Evolutionary conservation across 805 yeast species (phyloP).

Genomic region (Zygoascus ofunaensis): DNA sequence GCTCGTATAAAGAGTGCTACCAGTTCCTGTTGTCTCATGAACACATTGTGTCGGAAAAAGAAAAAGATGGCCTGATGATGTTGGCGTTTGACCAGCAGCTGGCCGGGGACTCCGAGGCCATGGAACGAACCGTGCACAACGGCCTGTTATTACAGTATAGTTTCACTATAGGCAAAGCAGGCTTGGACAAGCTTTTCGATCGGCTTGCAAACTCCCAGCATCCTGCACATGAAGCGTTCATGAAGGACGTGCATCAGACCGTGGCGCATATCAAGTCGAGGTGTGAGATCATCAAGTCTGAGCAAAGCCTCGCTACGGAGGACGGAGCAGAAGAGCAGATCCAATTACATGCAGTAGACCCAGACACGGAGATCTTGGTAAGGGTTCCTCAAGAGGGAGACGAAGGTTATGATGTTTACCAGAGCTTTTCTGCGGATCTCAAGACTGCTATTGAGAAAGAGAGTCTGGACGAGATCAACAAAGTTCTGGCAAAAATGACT

Average conservation of each 20-base stretch:
- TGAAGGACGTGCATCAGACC: constrained; percentile 66
- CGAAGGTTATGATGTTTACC: constrained; percentile 39
- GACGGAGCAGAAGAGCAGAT: constrained; percentile 68
- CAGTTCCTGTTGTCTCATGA: constrained; percentile 46
- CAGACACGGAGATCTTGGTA: constrained; percentile 63
- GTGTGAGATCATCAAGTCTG: constrained; percentile 59
- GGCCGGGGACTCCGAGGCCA: constrained; percentile 42
- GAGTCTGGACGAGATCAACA: constrained; percentile 69
- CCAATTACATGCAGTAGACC: constrained; percentile 83
- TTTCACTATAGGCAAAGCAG: constrained; percentile 34
- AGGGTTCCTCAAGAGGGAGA: constrained; percentile 54
- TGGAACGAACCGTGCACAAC: constrained; percentile 67
- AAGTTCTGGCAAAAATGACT: constrained; percentile 63
- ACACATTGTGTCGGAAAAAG: constrained; percentile 66
- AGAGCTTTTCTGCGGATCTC: constrained; percentile 55
- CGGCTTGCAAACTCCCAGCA: constrained; percentile 45
- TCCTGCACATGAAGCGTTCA: constrained; percentile 63
- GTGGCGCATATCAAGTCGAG: constrained; percentile 65
- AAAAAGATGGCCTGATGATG: constrained; percentile 89
- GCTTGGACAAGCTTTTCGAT: constrained; percentile 59
- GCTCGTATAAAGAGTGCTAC: constrained; percentile 42
- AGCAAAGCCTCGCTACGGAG: constrained; percentile 27
- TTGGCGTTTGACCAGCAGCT: constrained; percentile 80
- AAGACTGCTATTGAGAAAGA: constrained; percentile 67
- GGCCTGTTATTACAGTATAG: constrained; percentile 72